A percentile compares a stretch with the other conserved stretches of the same genome.
Evolutionary conservation across 495 filamentous ascomycete species (phyloP).

Genomic region (Neurospora intermedia): DNA sequence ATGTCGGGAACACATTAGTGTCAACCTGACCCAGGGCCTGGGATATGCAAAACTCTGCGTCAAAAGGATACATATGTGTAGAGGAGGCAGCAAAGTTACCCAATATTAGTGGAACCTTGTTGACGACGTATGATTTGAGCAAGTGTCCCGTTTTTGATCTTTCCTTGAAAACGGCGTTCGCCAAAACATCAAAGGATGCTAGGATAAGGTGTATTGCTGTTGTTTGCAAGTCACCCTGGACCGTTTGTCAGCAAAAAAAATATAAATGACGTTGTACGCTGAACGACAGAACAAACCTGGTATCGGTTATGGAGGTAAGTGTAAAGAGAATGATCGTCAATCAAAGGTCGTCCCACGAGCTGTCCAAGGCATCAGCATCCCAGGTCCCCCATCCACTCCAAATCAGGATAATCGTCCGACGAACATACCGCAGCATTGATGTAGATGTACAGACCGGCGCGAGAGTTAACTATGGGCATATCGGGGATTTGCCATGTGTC

Average conservation of each 20-base stretch:
- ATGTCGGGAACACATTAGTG: conserved; percentile 66
- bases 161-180: conserved; percentile 77
- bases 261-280: neutral
- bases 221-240: conserved; percentile 56
- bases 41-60: conserved; percentile 67
- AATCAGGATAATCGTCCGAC: neutral
- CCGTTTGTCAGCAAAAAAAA: conserved; percentile 27
- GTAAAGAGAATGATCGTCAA: conserved; percentile 70
- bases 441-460: conserved; percentile 88
- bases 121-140: conserved; percentile 85
- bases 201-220: conserved; percentile 72
- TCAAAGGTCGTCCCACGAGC: conserved; percentile 70
- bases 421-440: conserved; percentile 68
- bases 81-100: conserved; percentile 43
- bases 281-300: conserved; percentile 16
- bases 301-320: conserved; percentile 77
- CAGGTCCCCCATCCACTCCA: neutral
- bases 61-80: conserved; percentile 47
- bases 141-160: conserved; percentile 58
- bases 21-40: conserved; percentile 68
- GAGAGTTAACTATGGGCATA: conserved; percentile 59
- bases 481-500: conserved; percentile 52
- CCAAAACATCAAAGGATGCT: conserved; percentile 79
- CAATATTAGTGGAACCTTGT: conserved; percentile 80
- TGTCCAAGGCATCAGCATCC: conserved; percentile 32